These are phyloP conservation scores for Diplodia scrobiculata DNA, from an alignment of 2,329 filamentous ascomycete species.

Conservation along the genomic window DNA sequence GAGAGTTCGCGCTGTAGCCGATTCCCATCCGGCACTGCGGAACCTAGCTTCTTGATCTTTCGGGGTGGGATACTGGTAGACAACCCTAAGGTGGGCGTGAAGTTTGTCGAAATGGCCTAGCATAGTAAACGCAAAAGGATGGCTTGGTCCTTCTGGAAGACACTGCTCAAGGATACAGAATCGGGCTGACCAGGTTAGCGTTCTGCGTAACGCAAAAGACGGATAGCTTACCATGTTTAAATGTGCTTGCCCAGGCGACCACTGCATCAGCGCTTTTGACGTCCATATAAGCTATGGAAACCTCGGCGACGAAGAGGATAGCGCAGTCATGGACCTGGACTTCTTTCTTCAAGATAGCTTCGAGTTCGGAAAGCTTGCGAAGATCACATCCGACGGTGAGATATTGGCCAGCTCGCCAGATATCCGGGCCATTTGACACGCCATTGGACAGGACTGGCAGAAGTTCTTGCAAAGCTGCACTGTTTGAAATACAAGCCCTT, in stretches of 20 bases:
- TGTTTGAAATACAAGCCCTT: conserved; percentile 62
- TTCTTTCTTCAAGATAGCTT: conserved; percentile 60
- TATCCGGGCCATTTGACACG: conserved; percentile 37
- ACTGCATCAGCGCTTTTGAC: conserved; percentile 70
- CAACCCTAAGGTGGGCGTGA: conserved; percentile 73
- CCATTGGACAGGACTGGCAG: conserved; percentile 38
- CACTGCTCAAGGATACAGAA: conserved; percentile 89
- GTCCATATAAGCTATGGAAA: conserved; percentile 90
- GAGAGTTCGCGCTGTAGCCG: conserved; percentile 65
- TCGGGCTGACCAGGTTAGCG: conserved; percentile 56
- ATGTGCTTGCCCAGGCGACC: conserved; percentile 72
- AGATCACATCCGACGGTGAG: conserved; percentile 81
- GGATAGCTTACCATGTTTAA: conserved; percentile 63
- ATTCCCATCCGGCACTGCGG: conserved; percentile 65
- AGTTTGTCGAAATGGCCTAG: conserved; percentile 79
- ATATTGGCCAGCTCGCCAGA: conserved; percentile 65
- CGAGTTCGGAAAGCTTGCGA: conserved; percentile 64
- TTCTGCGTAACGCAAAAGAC: neutral
- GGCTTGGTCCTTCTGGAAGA: conserved; percentile 71
- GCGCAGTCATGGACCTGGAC: conserved; percentile 61
- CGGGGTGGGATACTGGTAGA: conserved; percentile 68
- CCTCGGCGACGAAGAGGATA: conserved; percentile 83
- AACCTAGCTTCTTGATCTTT: conserved; percentile 71
- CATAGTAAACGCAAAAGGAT: conserved; percentile 89
- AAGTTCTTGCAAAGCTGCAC: conserved; percentile 55